Evolutionary conservation across 305 asterid genomes (phyloP), one percentile per base, ranked within the genome.

Genomic region (Fraxinus nigra): DNA sequence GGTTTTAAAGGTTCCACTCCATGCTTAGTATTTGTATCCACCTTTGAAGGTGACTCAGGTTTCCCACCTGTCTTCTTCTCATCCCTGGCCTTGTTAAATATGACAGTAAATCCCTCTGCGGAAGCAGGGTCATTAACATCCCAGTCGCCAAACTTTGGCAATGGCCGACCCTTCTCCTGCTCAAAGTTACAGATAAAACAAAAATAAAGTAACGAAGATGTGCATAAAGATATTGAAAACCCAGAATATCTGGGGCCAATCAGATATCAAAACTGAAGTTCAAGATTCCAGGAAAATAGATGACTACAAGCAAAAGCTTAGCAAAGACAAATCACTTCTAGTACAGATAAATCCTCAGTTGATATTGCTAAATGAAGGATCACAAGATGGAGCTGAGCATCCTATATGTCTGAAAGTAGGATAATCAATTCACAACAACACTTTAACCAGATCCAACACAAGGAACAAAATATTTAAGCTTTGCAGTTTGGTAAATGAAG

Each of bases 121-220:
- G 86, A 85, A 69, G 88, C 84, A 24, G 88, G 88, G 82, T 85
- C 86, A 43, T 83, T 85, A 43, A 85, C 86, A 61, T 86, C 88
- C 86, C 88, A 86, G 72, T 83, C 87, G 67, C 88, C 88, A 78
- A 85, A 85, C 75, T 85, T 85, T 20, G 88, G 88, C 83, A 85
- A 78, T 5, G 88, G 88, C n/a, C 82, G 82, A 80, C 86, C 88
- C 78, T 85, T 85, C 78, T 83, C 88, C 88, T 85, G 85, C 72
- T 13, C 54, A 74, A 75, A 79, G 65, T 28, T 32, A 75, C 22
- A 30, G 63, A n/a, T 51, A 16, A 51, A 51, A 51, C 3, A 2
- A 22, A 51, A 51, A 51, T 51, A 51, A n/a, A 51, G 63, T 51
- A 51, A 51, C 5, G 22, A 51, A 51, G 63, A 16, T 16, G 63